These are phyloP conservation scores for Botrytis hyacinthi DNA, from an alignment of 2,329 filamentous ascomycete species.

Conservation along the genomic window DNA sequence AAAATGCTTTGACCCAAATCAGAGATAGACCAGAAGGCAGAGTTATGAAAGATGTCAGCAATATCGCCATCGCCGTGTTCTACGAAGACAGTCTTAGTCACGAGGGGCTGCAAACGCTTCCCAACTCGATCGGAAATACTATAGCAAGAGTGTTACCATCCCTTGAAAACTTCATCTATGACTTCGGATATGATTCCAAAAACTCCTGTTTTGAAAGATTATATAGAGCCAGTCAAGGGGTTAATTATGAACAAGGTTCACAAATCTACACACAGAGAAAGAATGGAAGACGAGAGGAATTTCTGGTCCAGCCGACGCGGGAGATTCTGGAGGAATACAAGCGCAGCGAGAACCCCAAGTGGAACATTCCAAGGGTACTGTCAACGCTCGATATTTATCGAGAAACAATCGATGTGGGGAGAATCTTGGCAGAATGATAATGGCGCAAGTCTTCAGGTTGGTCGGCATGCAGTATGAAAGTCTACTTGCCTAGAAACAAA, in stretches of 20 bases:
- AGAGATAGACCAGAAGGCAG: not conserved
- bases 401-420: not conserved
- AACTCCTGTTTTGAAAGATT: too few relatives aligned
- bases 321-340: not conserved
- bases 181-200: not conserved
- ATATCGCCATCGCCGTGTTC: not conserved
- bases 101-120: not conserved
- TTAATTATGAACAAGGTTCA: not conserved
- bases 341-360: not conserved
- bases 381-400: not conserved
- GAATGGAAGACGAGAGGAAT: not conserved
- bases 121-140: not conserved
- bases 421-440: not conserved
- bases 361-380: not conserved
- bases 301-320: not conserved
- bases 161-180: not conserved
- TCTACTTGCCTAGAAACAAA: not conserved
- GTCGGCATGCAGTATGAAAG: not conserved
- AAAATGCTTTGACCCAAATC: not conserved
- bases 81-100: not conserved
- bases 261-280: not conserved
- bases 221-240: not conserved
- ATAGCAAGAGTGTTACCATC: slow-evolving; percentile 4
- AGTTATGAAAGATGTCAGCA: slow-evolving; percentile 2
- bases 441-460: not conserved